Evolutionary conservation across 176 grass and related monocot genomes (phyloP).

Genomic region (Phragmites australis): DNA sequence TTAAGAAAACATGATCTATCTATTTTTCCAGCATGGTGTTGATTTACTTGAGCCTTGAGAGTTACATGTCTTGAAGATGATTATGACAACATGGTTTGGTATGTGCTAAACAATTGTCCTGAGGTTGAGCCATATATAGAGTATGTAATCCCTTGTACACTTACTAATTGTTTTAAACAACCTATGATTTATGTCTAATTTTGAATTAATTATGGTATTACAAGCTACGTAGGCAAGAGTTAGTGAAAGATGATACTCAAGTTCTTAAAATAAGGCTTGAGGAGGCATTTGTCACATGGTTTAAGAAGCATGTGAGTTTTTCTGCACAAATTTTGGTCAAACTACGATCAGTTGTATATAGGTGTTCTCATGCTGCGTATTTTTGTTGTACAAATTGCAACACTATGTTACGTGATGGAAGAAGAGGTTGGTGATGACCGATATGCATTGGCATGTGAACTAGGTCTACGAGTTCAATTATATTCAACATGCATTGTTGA

Average conservation of each 20-base stretch:
- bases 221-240: background rate
- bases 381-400: too few species aligned
- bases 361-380: too few species aligned
- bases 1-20: background rate
- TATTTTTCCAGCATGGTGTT: background rate
- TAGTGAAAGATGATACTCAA: background rate
- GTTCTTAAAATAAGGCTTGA: background rate
- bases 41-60: background rate
- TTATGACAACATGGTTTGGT: background rate
- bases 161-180: background rate
- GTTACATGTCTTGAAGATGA: background rate
- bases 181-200: background rate
- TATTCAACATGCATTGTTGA: too few species aligned
- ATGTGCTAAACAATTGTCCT: too few species aligned
- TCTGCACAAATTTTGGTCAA: too few species aligned
- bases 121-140: background rate
- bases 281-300: background rate
- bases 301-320: background rate
- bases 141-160: background rate
- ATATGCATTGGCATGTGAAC: too few species aligned
- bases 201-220: background rate
- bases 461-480: too few species aligned
- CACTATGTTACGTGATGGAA: too few species aligned
- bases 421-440: too few species aligned
- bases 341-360: too few species aligned